A percentile compares a stretch with the other conserved stretches of the same genome.
Evolutionary conservation across 2,329 filamentous ascomycete species (phyloP).

Genomic region (Beauveria caledonica): DNA sequence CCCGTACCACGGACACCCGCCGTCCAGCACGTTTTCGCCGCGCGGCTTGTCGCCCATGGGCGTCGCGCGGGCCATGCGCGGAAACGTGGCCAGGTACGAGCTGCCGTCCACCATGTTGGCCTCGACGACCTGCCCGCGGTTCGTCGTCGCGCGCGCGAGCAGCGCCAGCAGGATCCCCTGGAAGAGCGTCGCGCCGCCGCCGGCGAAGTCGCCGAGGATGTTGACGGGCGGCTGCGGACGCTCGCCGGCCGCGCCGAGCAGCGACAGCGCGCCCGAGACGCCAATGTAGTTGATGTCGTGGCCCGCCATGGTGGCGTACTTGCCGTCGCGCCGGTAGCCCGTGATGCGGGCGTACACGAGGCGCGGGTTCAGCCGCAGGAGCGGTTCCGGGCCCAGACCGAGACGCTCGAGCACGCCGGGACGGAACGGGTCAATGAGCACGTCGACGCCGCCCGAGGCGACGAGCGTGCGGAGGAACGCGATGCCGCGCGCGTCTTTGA

Average conservation of each 20-base stretch:
- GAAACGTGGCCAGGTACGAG: slow-evolving; percentile 70
- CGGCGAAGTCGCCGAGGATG: slow-evolving; percentile 83
- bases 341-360: slow-evolving; percentile 82
- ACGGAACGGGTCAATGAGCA: slow-evolving; percentile 89
- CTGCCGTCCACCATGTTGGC: slow-evolving; percentile 95
- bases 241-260: slow-evolving; percentile 63
- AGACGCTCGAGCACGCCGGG: slow-evolving; percentile 84
- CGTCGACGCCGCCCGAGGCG: slow-evolving; percentile 60
- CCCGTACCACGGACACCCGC: slow-evolving; percentile 81
- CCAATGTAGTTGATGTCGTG: slow-evolving; percentile 97
- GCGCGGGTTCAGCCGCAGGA: slow-evolving; percentile 61
- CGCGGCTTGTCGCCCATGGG: slow-evolving; percentile 54
- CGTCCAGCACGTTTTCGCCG: slow-evolving; percentile 73
- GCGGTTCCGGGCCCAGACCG: slow-evolving; percentile 62
- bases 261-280: slow-evolving; percentile 67
- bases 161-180: slow-evolving; percentile 77
- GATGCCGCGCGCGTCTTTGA: slow-evolving; percentile 59
- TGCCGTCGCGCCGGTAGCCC: slow-evolving; percentile 80
- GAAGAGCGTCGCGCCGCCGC: slow-evolving; percentile 75
- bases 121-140: slow-evolving; percentile 80
- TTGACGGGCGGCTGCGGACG: slow-evolving; percentile 76
- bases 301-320: slow-evolving; percentile 80
- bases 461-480: slow-evolving; percentile 60
- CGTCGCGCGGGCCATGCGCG: slow-evolving; percentile 57
- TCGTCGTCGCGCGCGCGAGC: slow-evolving; percentile 53